Base-by-base conservation (phyloP, 257 asterid species). In the Jasminum sambac region DNA sequence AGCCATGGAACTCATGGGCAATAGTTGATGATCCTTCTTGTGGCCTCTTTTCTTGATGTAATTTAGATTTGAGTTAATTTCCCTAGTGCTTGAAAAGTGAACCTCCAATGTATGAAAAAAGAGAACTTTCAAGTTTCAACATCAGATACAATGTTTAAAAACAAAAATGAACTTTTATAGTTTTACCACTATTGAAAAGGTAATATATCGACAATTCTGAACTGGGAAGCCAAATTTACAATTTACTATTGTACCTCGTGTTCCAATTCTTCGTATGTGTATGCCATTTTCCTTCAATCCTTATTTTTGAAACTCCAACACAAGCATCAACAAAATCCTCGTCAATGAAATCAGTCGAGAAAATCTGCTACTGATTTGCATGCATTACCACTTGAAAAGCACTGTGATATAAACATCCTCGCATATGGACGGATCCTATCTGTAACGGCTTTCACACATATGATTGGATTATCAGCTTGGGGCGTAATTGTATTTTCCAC, bases 401-500 rank as follows among this genome's bases (percentile, higher is more conserved):
- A 70, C 74, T 89, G 88, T 5, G 80, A 58, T 12, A 95, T 80
- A 37, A 95, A 91, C 64, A 85, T 42, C 90, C 99, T 85, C 16
- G 89, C 85, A n/a, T 84, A 88, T 5, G 86, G 83, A 50, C 80
- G 94, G 72, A 94, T 91, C 78, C 99, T 74, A 36, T 79, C 69
- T 1, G 97, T 91, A 9, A 90, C 95, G 6, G 95, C 95, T 76
- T 61, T 87, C 71, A 94, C 96, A 69, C 95, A 89, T 77, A 89
- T 5, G 0, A 89, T 75, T 61, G 95, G 99, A 67, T 88, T 90
- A 77, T 95, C 94, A 5, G 95, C 87, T 72, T 91, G 93, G 1
- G 98, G 95, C 40, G 97, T 95, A 21, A 89, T 92, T 19, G 99
- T 91, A 17, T 95, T 95, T 84, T 95, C 99, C 8, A 95, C 99